A percentile compares a stretch with the other conserved stretches of the same genome.
Conservation (phyloP, 306 rosid genomes). For the Prunus salicina region DNA sequence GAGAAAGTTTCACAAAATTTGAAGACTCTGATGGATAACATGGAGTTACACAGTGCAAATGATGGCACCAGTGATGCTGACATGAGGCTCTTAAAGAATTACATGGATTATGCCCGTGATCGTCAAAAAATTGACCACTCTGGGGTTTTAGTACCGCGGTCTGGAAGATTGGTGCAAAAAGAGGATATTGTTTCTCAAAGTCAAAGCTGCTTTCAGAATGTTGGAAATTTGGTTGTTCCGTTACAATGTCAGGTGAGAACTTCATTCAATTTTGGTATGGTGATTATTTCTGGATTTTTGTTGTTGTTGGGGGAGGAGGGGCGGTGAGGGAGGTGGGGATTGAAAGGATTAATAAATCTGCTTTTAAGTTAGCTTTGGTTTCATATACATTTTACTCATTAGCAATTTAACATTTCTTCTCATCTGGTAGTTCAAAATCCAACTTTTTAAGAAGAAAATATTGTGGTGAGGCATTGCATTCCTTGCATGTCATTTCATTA, state of each 20-base stretch:
- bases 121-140: slow-evolving; percentile 32
- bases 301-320: too few relatives aligned
- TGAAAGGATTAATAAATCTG: neutral
- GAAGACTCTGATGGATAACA: slow-evolving; percentile 37
- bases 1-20: slow-evolving; percentile 62
- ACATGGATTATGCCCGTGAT: slow-evolving; percentile 45
- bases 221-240: slow-evolving; percentile 28
- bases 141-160: slow-evolving; percentile 21
- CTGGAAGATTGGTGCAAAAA: slow-evolving; percentile 26
- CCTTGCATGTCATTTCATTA: neutral
- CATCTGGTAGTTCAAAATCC: neutral
- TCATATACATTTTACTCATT: neutral
- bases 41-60: slow-evolving; percentile 26
- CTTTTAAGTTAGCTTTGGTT: neutral
- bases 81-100: slow-evolving; percentile 40
- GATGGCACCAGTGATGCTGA: slow-evolving; percentile 43
- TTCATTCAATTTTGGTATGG: neutral
- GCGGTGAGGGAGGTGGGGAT: too few relatives aligned
- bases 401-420: neutral
- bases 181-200: slow-evolving; percentile 35
- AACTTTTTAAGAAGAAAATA: neutral
- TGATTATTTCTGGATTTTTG: neutral
- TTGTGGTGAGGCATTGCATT: neutral
- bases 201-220: slow-evolving; percentile 34
- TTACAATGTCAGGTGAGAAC: slow-evolving; percentile 54